Percentiles rank a stretch among this genome's conserved stretches.
phyloP scores from a whole-genome alignment of 75 land plant genomes.

The Adiantum capillusveneris region DNA sequence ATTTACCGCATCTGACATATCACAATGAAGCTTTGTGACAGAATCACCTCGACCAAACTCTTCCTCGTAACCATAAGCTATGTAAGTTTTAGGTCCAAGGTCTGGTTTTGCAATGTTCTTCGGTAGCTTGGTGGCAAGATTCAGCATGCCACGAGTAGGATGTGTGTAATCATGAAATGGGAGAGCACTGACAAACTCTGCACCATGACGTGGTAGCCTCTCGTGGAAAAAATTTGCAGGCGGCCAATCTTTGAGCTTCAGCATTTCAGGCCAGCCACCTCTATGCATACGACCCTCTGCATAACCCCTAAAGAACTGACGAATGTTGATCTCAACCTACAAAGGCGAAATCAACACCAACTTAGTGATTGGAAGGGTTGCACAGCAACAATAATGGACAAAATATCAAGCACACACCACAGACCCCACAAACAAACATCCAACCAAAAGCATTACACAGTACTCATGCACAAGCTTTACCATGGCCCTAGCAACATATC shows the following conservation, averaged over 20 bases:
- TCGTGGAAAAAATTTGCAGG: constrained; percentile 75
- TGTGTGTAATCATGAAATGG: constrained; percentile 82
- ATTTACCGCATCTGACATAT: constrained; percentile 87
- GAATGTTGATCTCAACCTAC: constrained; percentile 76
- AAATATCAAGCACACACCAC: too few relatives aligned
- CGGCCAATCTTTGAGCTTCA: constrained; percentile 93
- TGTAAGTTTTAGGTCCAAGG: constrained; percentile 84
- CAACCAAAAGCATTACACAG: too few relatives aligned
- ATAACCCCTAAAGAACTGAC: constrained; percentile 75
- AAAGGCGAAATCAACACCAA: too few relatives aligned
- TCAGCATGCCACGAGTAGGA: constrained; percentile 65
- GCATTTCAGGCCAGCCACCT: constrained; percentile 73
- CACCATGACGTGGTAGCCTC: constrained; percentile 79
- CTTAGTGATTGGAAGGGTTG: too few relatives aligned
- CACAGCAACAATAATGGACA: too few relatives aligned
- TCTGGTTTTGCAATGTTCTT: constrained; percentile 52
- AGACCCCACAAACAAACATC: too few relatives aligned
- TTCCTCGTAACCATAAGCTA: constrained; percentile 72
- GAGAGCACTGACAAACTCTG: constrained; percentile 61
- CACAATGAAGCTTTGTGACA: constrained; percentile 92
- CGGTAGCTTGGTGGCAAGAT: constrained; percentile 74
- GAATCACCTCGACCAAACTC: constrained; percentile 93
- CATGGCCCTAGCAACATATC: too few relatives aligned
- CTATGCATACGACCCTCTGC: constrained; percentile 46
- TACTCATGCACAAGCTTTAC: too few relatives aligned